Percentiles rank a stretch among this genome's conserved stretches.
Evolutionary conservation across 805 yeast genomes (phyloP).

Genomic region (Saturnispora zaruensis): DNA sequence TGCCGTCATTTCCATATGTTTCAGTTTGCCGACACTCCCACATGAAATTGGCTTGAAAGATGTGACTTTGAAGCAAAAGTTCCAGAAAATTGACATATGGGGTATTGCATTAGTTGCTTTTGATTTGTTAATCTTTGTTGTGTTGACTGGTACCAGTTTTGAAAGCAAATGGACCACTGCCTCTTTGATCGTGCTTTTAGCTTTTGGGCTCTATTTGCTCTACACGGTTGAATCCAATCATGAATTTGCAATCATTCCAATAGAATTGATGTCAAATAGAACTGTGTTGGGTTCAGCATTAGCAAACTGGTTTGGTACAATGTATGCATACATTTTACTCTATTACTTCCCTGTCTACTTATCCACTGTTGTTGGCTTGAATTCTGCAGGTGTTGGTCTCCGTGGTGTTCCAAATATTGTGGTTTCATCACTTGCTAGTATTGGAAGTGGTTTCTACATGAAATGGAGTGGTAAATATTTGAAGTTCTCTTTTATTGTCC

Average conservation of each 20-base stretch:
- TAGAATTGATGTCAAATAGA: constrained; percentile 43
- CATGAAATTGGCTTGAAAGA: constrained; percentile 24
- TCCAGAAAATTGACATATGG: constrained; percentile 47
- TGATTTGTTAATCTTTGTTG: constrained; percentile 26
- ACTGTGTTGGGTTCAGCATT: constrained; percentile 58
- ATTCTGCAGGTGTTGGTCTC: constrained; percentile 50
- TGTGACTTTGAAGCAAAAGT: constrained; percentile 35
- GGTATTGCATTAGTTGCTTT: constrained; percentile 28
- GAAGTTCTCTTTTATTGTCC: constrained; percentile 35
- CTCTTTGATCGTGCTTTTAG: constrained; percentile 1
- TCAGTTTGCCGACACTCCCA: constrained; percentile 40
- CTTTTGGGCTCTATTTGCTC: constrained; percentile 10
- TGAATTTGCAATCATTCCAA: constrained; percentile 54
- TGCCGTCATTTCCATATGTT: constrained; percentile 32
- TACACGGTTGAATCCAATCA: constrained; percentile 18
- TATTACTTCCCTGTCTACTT: constrained; percentile 58
- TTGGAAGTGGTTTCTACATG: constrained; percentile 60
- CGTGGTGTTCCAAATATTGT: constrained; percentile 55
- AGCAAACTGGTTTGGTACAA: constrained; percentile 51
- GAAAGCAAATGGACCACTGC: neutral
- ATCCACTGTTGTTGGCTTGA: constrained; percentile 43
- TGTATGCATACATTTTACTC: constrained; percentile 38
- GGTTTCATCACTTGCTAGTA: constrained; percentile 48
- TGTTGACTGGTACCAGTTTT: constrained; percentile 26
- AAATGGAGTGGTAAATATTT: constrained; percentile 53